Percentiles rank a stretch among this genome's conserved stretches.
Evolutionary conservation across 2,329 filamentous ascomycete genomes (phyloP).

Genomic region (Monascus ruber): DNA sequence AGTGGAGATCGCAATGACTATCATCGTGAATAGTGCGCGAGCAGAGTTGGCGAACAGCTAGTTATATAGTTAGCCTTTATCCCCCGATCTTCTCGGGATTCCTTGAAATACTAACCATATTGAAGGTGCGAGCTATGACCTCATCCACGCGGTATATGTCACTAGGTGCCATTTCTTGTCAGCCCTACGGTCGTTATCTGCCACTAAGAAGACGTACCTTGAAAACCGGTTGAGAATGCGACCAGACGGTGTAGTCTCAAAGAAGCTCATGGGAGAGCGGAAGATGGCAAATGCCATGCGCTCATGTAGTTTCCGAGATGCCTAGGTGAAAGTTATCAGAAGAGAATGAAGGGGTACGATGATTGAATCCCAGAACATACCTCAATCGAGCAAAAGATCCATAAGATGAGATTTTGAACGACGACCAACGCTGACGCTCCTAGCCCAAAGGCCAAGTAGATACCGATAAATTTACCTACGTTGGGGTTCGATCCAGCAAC

Average conservation of each 20-base stretch:
- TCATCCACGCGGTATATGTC: constrained; percentile 65
- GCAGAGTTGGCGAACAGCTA: constrained; percentile 62
- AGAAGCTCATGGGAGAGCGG: constrained; percentile 96
- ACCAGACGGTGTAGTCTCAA: constrained; percentile 93
- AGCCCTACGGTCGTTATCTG: background rate
- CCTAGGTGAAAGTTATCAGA: constrained; percentile 36
- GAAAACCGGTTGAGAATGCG: constrained; percentile 95
- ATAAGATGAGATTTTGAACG: constrained; percentile 83
- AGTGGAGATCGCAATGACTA: constrained; percentile 69
- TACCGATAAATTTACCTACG: constrained; percentile 80
- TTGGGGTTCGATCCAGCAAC: constrained; percentile 55
- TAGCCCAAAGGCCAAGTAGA: constrained; percentile 92
- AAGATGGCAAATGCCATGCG: constrained; percentile 97
- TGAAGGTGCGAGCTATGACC: constrained; percentile 90
- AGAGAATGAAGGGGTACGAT: background rate
- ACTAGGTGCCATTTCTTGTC: constrained; percentile 15
- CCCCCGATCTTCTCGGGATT: constrained; percentile 3
- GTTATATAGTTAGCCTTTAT: constrained; percentile 6
- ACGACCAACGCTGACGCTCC: constrained; percentile 78
- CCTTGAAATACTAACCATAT: constrained; percentile 55
- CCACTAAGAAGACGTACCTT: constrained; percentile 44
- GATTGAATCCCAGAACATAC: constrained; percentile 34
- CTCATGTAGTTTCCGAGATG: constrained; percentile 91
- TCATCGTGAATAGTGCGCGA: constrained; percentile 69
- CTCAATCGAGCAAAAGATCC: constrained; percentile 99